Evolutionary conservation across 2,329 filamentous ascomycete species (phyloP), one percentile per base, ranked within the genome.

Genomic region (Fusarium sp.): DNA sequence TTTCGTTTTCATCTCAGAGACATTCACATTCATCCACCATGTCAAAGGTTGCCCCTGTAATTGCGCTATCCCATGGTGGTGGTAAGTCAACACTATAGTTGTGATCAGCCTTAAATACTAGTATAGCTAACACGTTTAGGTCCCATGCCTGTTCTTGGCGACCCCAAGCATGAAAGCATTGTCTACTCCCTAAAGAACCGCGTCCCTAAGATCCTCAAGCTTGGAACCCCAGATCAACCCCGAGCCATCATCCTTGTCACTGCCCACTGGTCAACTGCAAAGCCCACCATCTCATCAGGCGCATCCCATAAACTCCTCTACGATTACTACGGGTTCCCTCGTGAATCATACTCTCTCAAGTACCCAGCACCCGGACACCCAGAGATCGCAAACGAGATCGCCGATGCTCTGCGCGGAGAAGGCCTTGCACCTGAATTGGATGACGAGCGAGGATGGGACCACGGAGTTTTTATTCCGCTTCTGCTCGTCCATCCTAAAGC

Each of bases 381-480:
- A 2, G 85, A 84, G 39, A 78, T 91, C 8, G 90, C 90, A 1
- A 79, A 78, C 5, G 82, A 87, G 67, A 81, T 90, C 30, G 83
- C 82, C 17, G 80, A 82, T n/a, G 83, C 84, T 7, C 75, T 91
- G 44, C 80, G 82, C 22, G 80, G 79, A 5, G 83, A 84, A n/a
- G 89, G 89, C 0, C 78, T 90, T 0, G 72, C 79, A 20, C 80
- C 83, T 5, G 70, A 69, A 18, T 79, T 87, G 18, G 82, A 87
- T 69, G 71, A 61, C 20, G 58, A 79, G 64, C 83, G 85, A 45
- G 82, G 85, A 66, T 90, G 89, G 89, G 89, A 90, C 77, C 89
- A 90, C 77, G 89, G 89, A 81, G 88, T 90, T 65, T 90, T 90
- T 78, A 80, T 90, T 32, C 89, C 89, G 12, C 82, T 90, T 80